These are phyloP conservation scores for Saturnispora bothae DNA, from an alignment of 805 yeast genomes.

Conservation along the genomic window DNA sequence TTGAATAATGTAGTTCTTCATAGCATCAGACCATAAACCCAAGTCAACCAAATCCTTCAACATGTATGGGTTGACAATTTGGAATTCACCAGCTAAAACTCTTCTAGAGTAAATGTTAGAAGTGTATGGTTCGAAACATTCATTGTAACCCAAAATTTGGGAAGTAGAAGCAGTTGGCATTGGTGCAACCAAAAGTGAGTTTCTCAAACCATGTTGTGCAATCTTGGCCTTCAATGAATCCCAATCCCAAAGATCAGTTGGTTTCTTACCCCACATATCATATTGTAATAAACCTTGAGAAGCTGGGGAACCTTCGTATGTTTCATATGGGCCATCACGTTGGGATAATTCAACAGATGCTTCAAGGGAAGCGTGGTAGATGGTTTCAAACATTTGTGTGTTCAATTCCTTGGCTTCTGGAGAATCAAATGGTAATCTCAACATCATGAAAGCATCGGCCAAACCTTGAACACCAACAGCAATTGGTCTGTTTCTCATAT, in stretches of 20 bases:
- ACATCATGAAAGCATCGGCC: conserved; percentile 47
- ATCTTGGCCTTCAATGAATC: conserved; percentile 40
- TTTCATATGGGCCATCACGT: conserved; percentile 39
- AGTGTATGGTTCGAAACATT: conserved; percentile 55
- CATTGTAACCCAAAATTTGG: conserved; percentile 51
- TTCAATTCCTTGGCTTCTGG: conserved; percentile 46
- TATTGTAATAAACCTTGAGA: conserved; percentile 47
- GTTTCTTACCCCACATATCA: conserved; percentile 51
- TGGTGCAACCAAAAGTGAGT: conserved; percentile 52
- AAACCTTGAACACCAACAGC: conserved; percentile 57
- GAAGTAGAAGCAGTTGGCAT: conserved; percentile 64
- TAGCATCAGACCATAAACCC: conserved; percentile 47
- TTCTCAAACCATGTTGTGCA: conserved; percentile 42
- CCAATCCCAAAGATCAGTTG: conserved; percentile 51
- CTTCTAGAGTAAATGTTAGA: conserved; percentile 54
- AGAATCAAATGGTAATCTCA: conserved; percentile 49
- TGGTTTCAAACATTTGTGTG: conserved; percentile 51
- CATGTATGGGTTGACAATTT: conserved; percentile 50
- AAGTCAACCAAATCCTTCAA: conserved; percentile 47
- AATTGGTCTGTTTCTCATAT: conserved; percentile 50
- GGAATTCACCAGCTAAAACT: conserved; percentile 56
- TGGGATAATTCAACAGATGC: conserved; percentile 45
- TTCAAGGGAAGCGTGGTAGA: conserved; percentile 50
- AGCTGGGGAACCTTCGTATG: conserved; percentile 49
- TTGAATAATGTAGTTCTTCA: conserved; percentile 46